Percentiles rank a stretch among this genome's conserved stretches.
phyloP scores from a whole-genome alignment of 2,329 filamentous ascomycete genomes.

The Calonectria leucothoes region DNA sequence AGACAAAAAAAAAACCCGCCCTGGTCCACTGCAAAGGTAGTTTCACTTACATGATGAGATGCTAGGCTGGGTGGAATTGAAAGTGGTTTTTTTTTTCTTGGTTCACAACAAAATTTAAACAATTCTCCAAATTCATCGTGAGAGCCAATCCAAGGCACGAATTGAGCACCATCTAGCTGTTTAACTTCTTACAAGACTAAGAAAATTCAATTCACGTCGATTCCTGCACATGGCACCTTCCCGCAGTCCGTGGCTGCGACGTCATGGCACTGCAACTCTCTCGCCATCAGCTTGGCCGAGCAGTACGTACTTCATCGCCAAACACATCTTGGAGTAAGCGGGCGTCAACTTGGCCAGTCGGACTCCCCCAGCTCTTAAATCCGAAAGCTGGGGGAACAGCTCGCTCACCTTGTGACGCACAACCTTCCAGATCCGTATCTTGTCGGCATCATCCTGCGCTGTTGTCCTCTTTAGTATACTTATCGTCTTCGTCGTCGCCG shows the following conservation, averaged over 20 bases:
- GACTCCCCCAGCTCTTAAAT: not conserved
- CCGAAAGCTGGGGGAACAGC: conserved; percentile 5
- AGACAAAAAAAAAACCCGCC: not conserved
- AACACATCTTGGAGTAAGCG: not conserved
- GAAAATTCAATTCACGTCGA: not conserved
- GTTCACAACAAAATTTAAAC: no score
- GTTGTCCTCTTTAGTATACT: not conserved
- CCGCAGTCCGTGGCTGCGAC: not conserved
- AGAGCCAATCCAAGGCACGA: not conserved
- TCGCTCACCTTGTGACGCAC: not conserved
- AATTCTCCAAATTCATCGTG: not conserved
- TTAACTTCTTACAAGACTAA: not conserved
- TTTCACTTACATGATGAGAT: not conserved
- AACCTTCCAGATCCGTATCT: not conserved
- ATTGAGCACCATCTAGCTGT: not conserved
- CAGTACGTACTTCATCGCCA: not conserved
- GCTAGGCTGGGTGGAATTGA: no score
- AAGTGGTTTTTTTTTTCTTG: no score
- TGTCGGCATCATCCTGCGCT: not conserved
- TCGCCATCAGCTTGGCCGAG: not conserved
- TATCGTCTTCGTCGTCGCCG: not conserved
- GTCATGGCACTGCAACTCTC: not conserved
- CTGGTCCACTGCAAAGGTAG: not conserved
- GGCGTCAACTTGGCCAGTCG: not conserved
- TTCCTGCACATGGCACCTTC: not conserved